Evolutionary conservation across 176 grass and related monocot genomes (phyloP), one percentile per base, ranked within the genome.

Genomic region (Thinopyrum elongatum): DNA sequence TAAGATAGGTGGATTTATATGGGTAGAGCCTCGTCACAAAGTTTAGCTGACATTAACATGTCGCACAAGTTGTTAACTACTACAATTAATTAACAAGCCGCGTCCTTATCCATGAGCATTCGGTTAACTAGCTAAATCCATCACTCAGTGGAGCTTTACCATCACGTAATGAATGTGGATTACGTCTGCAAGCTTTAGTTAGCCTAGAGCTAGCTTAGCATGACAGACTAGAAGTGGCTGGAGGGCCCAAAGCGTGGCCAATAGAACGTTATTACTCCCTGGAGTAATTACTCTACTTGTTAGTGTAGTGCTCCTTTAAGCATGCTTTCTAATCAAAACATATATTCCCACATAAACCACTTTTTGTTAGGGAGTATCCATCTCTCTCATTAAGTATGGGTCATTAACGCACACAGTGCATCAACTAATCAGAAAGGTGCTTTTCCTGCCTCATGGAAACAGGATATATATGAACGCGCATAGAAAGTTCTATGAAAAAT

Each of bases 131-230:
- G 38, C 39, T 64, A 85, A 85, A 88, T 79, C 77, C 30, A 81
- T 85, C 85, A 69, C 8, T 76, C 60, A 85, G 89, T 91, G 85
- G 77, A 85, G 76, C 89, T 80, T 91, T 88, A 91, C 81, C 81
- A 55, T 33, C 85, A 81, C 70, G 29, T 70, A 78, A 77, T 58
- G 17, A 66, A 77, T 81, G 62, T 55, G 62, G 85, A 88, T 91
- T 88, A 91, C 77, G 77, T 91, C 70, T 70, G 82, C 36, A 25
- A 74, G 17, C 76, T 89, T 89, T 82, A 90, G 33, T 29, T 79
- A 90, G 14, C 8, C 19, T 81, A 58, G 44, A 65, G 19, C 15
- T 76, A 76, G 2, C 74, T 76, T 76, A 22, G 81, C 67, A 61
- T 89, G 84, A 75, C 35, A 80, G 15, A 44, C 26, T 62, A 65